phyloP scores from a whole-genome alignment of 2,329 filamentous ascomycete genomes.

The Orbilia brochopaga region DNA sequence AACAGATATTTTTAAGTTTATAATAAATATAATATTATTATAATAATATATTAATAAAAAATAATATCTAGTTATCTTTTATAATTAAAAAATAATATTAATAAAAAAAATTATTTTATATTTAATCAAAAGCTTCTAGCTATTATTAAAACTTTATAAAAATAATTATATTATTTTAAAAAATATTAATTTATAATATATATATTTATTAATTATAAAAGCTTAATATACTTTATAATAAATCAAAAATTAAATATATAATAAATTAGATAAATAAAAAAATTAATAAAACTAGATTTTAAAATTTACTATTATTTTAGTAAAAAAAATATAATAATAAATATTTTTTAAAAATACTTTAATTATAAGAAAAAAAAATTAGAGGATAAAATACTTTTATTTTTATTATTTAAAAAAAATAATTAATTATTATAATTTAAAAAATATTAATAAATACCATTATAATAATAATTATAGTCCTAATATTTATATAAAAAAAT shows the following conservation, averaged over 20 bases:
- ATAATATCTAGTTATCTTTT: background rate
- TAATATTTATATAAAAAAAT: background rate
- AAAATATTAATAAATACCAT: background rate
- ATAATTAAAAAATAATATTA: constrained; percentile 2
- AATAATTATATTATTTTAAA: background rate
- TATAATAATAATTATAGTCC: background rate
- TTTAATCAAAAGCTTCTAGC: background rate
- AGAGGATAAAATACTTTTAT: background rate
- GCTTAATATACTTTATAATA: constrained; percentile 2
- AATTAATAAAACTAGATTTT: background rate
- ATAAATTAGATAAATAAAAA: background rate
- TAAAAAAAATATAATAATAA: background rate
- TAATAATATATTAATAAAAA: constrained; percentile 3
- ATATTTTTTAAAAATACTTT: background rate
- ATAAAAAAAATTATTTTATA: constrained; percentile 4
- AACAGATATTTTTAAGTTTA: background rate
- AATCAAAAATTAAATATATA: background rate
- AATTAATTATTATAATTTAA: background rate
- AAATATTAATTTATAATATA: background rate
- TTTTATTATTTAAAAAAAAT: background rate
- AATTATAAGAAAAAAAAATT: background rate
- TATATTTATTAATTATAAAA: background rate
- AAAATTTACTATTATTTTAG: background rate
- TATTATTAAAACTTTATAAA: background rate
- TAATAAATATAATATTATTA: background rate